A percentile compares a stretch with the other conserved stretches of the same genome.
phyloP scores from a whole-genome alignment of 495 filamentous ascomycete genomes.

The Halenospora varia region DNA sequence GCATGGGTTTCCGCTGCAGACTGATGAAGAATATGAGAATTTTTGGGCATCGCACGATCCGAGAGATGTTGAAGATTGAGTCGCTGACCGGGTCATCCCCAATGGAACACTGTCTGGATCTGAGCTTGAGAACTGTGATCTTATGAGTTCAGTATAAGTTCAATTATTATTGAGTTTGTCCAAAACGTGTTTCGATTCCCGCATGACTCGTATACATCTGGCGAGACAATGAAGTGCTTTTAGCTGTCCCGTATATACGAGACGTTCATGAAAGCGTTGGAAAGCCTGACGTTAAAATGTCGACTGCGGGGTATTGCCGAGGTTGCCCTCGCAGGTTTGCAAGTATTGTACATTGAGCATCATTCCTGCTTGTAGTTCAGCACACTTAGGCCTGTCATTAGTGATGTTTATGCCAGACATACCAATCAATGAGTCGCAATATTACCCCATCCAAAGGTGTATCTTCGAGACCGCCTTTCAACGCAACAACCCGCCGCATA shows the following conservation, averaged over 20 bases:
- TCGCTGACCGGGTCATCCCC: too few relatives aligned
- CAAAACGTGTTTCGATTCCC: too few relatives aligned
- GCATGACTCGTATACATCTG: too few relatives aligned
- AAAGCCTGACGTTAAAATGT: background rate
- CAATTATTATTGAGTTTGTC: too few relatives aligned
- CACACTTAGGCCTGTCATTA: too few relatives aligned
- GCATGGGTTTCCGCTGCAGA: slow-evolving; percentile 39
- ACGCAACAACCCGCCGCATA: background rate
- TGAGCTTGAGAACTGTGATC: too few relatives aligned
- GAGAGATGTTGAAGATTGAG: slow-evolving; percentile 43
- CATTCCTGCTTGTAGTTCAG: background rate
- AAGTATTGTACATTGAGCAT: background rate
- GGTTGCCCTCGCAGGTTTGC: background rate
- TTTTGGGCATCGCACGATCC: slow-evolving; percentile 42
- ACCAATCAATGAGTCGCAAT: background rate
- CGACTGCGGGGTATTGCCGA: background rate
- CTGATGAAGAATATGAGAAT: slow-evolving; percentile 41
- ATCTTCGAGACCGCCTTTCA: background rate
- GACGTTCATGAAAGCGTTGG: background rate
- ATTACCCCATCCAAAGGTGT: background rate
- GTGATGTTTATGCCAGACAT: background rate
- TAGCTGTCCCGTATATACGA: too few relatives aligned
- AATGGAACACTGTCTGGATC: too few relatives aligned
- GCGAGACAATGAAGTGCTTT: too few relatives aligned
- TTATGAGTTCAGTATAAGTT: too few relatives aligned